Evolutionary conservation across 805 yeast species (phyloP).

Genomic region (Cyberlindnera xishuangbannaensis): DNA sequence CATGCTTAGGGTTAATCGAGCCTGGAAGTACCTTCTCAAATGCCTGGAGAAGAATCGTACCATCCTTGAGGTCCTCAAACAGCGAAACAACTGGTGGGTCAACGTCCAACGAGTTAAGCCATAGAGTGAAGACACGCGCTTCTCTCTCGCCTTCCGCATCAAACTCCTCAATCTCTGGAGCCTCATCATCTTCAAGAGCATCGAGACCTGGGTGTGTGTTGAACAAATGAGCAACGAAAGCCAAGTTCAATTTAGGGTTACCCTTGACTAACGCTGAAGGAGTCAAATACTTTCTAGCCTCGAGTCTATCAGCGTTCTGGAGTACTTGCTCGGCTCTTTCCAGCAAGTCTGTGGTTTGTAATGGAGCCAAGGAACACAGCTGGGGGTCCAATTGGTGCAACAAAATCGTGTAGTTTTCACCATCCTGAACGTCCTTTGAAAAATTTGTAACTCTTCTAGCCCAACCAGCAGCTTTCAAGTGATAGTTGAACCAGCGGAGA

Average conservation of each 20-base stretch:
- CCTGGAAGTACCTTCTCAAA: constrained; percentile 96
- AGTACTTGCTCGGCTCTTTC: constrained; percentile 85
- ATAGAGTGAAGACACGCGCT: constrained; percentile 94
- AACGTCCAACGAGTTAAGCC: constrained; percentile 95
- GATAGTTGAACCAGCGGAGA: constrained; percentile 96
- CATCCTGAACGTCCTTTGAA: constrained; percentile 83
- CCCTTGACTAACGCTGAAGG: constrained; percentile 92
- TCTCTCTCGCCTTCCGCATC: constrained; percentile 99
- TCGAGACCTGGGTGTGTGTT: constrained; percentile 96
- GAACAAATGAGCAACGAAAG: constrained; percentile 95
- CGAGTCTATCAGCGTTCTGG: constrained; percentile 82
- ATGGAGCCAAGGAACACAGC: constrained; percentile 74
- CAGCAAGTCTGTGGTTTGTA: constrained; percentile 68
- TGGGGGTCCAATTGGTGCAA: constrained; percentile 85
- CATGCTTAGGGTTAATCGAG: constrained; percentile 67
- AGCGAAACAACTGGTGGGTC: constrained; percentile 89
- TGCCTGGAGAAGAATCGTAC: constrained; percentile 82
- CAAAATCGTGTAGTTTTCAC: constrained; percentile 89
- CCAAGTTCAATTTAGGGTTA: constrained; percentile 92
- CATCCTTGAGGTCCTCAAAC: constrained; percentile 94
- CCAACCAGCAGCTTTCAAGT: constrained; percentile 89
- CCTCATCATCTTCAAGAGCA: constrained; percentile 87
- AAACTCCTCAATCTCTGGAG: constrained; percentile 92
- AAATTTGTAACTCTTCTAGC: constrained; percentile 81
- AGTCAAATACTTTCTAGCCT: constrained; percentile 90